Evolutionary conservation across 2,329 filamentous ascomycete species (phyloP).

Genomic region (Trichoderma endophyticum): DNA sequence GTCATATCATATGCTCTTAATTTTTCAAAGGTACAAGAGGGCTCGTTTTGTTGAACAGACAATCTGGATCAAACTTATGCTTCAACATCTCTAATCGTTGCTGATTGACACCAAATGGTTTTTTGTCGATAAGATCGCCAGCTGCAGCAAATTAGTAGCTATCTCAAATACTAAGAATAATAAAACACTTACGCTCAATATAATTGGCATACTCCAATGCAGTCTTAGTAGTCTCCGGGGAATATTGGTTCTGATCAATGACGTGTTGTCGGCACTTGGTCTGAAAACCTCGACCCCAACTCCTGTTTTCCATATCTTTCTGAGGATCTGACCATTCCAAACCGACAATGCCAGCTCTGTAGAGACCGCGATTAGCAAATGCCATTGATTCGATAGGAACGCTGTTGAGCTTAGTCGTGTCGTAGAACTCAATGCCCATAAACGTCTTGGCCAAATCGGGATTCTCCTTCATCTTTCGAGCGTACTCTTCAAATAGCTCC

Average conservation of each 20-base stretch:
- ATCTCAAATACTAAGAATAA: not conserved
- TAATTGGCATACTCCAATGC: conserved; percentile 12
- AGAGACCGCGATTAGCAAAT: conserved; percentile 6
- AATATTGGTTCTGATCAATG: not conserved
- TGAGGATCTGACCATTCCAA: not conserved
- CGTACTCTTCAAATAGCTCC: conserved; percentile 21
- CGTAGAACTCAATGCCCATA: conserved; percentile 41
- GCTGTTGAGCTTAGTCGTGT: conserved; percentile 28
- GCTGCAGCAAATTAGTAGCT: not conserved
- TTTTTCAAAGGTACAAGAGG: not conserved
- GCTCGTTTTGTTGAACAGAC: conserved; percentile 1
- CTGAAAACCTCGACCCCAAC: not conserved
- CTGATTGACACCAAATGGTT: not conserved
- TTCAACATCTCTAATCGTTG: not conserved
- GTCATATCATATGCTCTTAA: not conserved
- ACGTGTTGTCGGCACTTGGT: conserved; percentile 1
- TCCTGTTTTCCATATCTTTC: not conserved
- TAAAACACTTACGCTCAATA: not conserved
- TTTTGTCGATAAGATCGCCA: not conserved
- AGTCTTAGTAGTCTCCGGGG: not conserved
- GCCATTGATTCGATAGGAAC: conserved; percentile 35
- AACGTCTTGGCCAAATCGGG: conserved; percentile 25
- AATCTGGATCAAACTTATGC: not conserved
- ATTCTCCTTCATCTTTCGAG: conserved; percentile 28
- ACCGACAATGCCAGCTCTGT: not conserved